A percentile compares a stretch with the other conserved stretches of the same genome.
phyloP scores from a whole-genome alignment of 768 basidiomycete genomes.

The Trametes punicea region DNA sequence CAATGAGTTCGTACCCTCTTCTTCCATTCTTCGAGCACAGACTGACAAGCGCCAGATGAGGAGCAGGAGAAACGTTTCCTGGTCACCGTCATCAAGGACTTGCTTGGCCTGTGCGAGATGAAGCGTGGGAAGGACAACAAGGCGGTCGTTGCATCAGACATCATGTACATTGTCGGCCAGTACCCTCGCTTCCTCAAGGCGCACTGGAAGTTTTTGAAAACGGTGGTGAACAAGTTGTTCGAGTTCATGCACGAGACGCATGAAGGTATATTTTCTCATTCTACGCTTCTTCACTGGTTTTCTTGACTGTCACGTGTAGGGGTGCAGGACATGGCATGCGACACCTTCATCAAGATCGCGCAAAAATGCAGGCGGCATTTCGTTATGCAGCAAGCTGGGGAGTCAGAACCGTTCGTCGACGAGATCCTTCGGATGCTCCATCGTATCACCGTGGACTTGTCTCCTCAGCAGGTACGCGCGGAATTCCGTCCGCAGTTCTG shows the following conservation, averaged over 20 bases:
- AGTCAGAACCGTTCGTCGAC: slow-evolving; percentile 96
- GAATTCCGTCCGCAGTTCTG: neutral
- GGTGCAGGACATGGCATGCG: slow-evolving; percentile 99
- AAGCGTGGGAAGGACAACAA: slow-evolving; percentile 99
- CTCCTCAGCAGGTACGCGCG: slow-evolving; percentile 68
- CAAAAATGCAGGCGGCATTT: slow-evolving; percentile 98
- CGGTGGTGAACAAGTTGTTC: slow-evolving; percentile 98
- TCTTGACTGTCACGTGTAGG: slow-evolving; percentile 42
- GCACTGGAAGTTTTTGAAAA: slow-evolving; percentile 99
- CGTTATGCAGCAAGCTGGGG: slow-evolving; percentile 97
- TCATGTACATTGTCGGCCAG: slow-evolving; percentile 99
- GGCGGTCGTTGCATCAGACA: slow-evolving; percentile 93
- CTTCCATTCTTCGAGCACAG: neutral
- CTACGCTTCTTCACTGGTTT: no score
- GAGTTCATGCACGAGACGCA: slow-evolving; percentile 99
- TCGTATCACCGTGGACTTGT: slow-evolving; percentile 90
- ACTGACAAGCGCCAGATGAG: slow-evolving; percentile 59
- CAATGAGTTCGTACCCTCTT: slow-evolving; percentile 77
- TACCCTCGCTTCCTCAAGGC: slow-evolving; percentile 99
- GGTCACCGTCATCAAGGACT: slow-evolving; percentile 97
- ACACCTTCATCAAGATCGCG: slow-evolving; percentile 99
- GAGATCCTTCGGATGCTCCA: slow-evolving; percentile 92
- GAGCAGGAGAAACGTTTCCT: slow-evolving; percentile 99
- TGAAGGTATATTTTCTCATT: slow-evolving; percentile 68
- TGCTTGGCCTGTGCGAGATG: slow-evolving; percentile 96